Evolutionary conservation across 2,329 filamentous ascomycete species (phyloP).

Genomic region (Fusarium domesticum): DNA sequence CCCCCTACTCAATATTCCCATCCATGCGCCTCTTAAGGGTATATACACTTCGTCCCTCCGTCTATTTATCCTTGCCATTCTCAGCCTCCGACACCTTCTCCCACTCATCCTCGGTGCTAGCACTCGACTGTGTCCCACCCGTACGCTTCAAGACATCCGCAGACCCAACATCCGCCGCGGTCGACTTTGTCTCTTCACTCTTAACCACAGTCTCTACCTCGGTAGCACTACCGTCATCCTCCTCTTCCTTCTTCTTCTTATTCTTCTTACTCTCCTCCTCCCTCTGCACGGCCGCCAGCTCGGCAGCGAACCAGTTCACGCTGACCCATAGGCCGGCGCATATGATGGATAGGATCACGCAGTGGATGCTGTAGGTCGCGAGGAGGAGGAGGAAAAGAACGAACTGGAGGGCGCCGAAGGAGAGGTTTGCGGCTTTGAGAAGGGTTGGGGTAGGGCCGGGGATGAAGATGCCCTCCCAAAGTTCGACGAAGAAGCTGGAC

Average conservation of each 20-base stretch:
- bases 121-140: constrained; percentile 53
- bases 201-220: constrained; percentile 41
- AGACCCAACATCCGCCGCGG: constrained; percentile 4
- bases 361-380: constrained; percentile 85
- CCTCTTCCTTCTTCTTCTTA: constrained; percentile 31
- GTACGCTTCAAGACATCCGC: no score
- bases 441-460: constrained; percentile 86
- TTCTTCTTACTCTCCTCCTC: constrained; percentile 41
- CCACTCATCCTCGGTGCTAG: constrained; percentile 94
- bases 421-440: constrained; percentile 82
- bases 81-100: constrained; percentile 83
- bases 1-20: not conserved
- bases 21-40: constrained; percentile 1
- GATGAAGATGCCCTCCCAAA: constrained; percentile 92
- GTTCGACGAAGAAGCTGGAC: constrained; percentile 65
- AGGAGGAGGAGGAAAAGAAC: constrained; percentile 73
- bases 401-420: constrained; percentile 81
- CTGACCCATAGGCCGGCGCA: constrained; percentile 84
- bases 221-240: constrained; percentile 32
- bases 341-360: constrained; percentile 74
- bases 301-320: constrained; percentile 94
- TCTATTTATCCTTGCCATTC: constrained; percentile 55
- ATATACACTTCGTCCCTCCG: constrained; percentile 1
- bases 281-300: constrained; percentile 46
- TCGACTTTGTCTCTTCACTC: constrained; percentile 12